These are phyloP conservation scores for Xylariales sp. DNA, from an alignment of 2,329 filamentous ascomycete genomes.

Conservation along the genomic window DNA sequence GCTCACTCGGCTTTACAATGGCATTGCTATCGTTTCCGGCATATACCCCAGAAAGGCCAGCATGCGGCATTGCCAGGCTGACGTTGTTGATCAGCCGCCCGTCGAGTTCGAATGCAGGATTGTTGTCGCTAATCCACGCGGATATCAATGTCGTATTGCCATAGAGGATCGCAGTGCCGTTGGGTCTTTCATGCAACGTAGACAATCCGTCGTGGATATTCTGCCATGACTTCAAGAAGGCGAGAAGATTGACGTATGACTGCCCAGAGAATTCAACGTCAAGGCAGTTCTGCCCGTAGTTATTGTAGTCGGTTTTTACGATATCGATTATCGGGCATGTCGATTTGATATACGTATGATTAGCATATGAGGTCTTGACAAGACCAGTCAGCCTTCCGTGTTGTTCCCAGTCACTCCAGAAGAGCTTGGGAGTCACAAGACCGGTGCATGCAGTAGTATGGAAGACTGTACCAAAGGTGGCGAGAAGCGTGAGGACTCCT, in stretches of 20 bases:
- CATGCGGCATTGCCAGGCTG: conserved; percentile 4
- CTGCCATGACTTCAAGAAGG: not conserved
- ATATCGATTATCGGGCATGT: not conserved
- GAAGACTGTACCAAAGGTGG: not conserved
- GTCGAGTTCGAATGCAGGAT: not conserved
- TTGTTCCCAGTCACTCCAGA: not conserved
- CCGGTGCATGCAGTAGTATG: not conserved
- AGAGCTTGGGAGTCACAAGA: not conserved
- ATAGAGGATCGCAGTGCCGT: not conserved
- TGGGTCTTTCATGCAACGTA: not conserved
- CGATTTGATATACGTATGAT: not conserved
- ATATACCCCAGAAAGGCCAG: conserved; percentile 1
- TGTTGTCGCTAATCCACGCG: not conserved
- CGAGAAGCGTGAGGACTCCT: not conserved
- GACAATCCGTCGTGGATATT: not conserved
- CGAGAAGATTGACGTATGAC: not conserved
- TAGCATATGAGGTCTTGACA: not conserved
- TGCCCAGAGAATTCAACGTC: not conserved
- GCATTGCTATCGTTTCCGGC: not conserved
- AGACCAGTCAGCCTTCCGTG: not conserved
- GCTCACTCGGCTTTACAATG: not conserved
- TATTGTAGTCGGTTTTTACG: not conserved
- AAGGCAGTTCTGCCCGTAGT: not conserved
- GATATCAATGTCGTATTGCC: conserved; percentile 1
- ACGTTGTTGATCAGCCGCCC: conserved; percentile 6